phyloP scores from a whole-genome alignment of 2,329 filamentous ascomycete species.

The Geosmithia putterillii region DNA sequence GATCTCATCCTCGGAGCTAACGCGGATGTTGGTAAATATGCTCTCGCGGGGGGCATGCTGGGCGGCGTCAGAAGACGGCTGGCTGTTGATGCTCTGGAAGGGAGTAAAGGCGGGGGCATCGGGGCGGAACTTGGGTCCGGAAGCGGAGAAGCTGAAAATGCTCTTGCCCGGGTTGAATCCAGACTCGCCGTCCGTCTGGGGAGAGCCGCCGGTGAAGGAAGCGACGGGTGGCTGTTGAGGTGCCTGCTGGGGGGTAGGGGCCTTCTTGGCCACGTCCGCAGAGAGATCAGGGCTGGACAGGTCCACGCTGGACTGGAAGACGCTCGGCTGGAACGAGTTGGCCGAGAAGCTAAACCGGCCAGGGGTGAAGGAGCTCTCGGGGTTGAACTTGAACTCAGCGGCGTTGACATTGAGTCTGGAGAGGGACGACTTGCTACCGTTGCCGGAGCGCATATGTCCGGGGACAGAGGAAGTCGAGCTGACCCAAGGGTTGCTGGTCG shows the following conservation, averaged over 20 bases:
- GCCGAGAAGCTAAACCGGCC: slow-evolving; percentile 36
- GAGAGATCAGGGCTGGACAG: neutral
- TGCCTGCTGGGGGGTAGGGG: slow-evolving; percentile 1
- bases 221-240: slow-evolving; percentile 5
- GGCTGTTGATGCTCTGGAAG: slow-evolving; percentile 33
- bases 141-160: slow-evolving; percentile 56
- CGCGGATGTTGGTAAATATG: slow-evolving; percentile 60
- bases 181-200: slow-evolving; percentile 18
- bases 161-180: slow-evolving; percentile 57
- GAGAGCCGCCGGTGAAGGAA: neutral
- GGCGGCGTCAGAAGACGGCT: slow-evolving; percentile 26
- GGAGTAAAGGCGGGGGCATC: slow-evolving; percentile 70
- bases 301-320: slow-evolving; percentile 23
- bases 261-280: neutral
- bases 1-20: slow-evolving; percentile 43
- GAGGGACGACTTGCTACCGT: slow-evolving; percentile 56
- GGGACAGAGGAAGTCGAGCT: slow-evolving; percentile 28
- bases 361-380: slow-evolving; percentile 36
- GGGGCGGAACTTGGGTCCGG: slow-evolving; percentile 58
- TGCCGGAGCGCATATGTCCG: slow-evolving; percentile 29
- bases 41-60: slow-evolving; percentile 23
- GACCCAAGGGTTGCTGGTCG: slow-evolving; percentile 51
- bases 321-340: slow-evolving; percentile 33
- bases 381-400: slow-evolving; percentile 75
- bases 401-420: slow-evolving; percentile 83